These are phyloP conservation scores for Penicilliopsis zonata DNA, from an alignment of 495 filamentous ascomycete genomes.

Conservation along the genomic window DNA sequence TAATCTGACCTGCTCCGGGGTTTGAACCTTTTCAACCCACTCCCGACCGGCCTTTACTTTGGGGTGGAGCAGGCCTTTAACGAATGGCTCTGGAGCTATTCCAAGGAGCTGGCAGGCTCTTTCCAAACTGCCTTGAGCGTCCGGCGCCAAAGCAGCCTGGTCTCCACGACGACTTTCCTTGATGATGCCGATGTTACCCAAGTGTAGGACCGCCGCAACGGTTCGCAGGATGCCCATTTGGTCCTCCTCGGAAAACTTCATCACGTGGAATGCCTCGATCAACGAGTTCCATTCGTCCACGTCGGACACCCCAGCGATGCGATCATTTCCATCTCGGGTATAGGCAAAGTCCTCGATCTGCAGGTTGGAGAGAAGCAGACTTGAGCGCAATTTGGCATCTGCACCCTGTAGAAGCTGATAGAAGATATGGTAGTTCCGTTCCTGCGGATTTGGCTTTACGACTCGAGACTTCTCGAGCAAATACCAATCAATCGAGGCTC, in stretches of 20 bases:
- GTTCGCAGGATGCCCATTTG: conserved; percentile 74
- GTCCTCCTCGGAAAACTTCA: conserved; percentile 85
- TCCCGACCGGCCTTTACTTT: conserved; percentile 90
- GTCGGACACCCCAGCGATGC: conserved; percentile 84
- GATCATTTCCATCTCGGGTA: conserved; percentile 79
- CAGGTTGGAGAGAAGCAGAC: conserved; percentile 59
- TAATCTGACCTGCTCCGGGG: conserved; percentile 87
- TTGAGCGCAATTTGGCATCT: conserved; percentile 54
- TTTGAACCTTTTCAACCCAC: conserved; percentile 97
- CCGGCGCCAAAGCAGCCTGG: conserved; percentile 70
- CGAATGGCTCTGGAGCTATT: conserved; percentile 70
- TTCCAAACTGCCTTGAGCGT: conserved; percentile 56
- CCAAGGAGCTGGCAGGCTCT: conserved; percentile 77
- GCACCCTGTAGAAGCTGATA: conserved; percentile 90
- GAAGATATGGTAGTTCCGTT: conserved; percentile 96
- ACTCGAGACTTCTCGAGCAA: conserved; percentile 94
- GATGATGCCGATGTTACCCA: conserved; percentile 81
- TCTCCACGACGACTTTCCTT: conserved; percentile 85
- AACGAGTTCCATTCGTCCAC: conserved; percentile 79
- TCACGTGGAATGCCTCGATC: conserved; percentile 86
- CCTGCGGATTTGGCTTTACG: conserved; percentile 70
- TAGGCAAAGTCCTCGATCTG: conserved; percentile 84
- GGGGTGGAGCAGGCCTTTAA: conserved; percentile 81
- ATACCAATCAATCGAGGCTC: conserved; percentile 98
- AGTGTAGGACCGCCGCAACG: conserved; percentile 80